Evolutionary conservation across 371 early-diverging fungal genomes (phyloP).

Genomic region (Basidiobolus meristosporus): DNA sequence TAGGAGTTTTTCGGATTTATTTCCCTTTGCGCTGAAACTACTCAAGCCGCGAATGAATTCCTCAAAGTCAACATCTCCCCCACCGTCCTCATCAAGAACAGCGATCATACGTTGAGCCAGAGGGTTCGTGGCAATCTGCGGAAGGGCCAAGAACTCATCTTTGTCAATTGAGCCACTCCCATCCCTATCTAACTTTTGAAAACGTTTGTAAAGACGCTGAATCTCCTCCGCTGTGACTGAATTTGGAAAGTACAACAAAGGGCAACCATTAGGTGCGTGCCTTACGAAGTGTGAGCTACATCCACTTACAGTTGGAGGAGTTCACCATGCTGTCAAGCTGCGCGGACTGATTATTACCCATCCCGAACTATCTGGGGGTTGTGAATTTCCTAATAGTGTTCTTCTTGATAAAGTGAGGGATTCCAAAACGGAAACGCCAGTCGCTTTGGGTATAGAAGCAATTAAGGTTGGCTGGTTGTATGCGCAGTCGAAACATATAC

Average conservation of each 20-base stretch:
- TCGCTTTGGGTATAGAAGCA: too few relatives aligned
- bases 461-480: too few relatives aligned
- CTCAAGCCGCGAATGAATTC: slow-evolving; percentile 89
- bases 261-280: too few relatives aligned
- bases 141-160: slow-evolving; percentile 87
- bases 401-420: too few relatives aligned
- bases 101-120: slow-evolving; percentile 86
- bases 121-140: slow-evolving; percentile 91
- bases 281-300: neutral
- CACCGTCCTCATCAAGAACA: slow-evolving; percentile 91
- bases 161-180: slow-evolving; percentile 84
- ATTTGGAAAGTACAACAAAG: neutral
- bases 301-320: slow-evolving; percentile 5
- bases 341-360: slow-evolving; percentile 5
- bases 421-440: too few relatives aligned
- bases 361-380: neutral
- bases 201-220: slow-evolving; percentile 89
- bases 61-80: slow-evolving; percentile 94
- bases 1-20: slow-evolving; percentile 76
- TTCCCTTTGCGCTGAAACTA: slow-evolving; percentile 83
- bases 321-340: slow-evolving; percentile 5
- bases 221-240: slow-evolving; percentile 84
- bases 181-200: slow-evolving; percentile 92
- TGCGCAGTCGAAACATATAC: too few relatives aligned
- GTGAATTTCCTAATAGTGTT: neutral